Evolutionary conservation across 2,329 filamentous ascomycete genomes (phyloP).

Genomic region (Septoria petroselini): DNA sequence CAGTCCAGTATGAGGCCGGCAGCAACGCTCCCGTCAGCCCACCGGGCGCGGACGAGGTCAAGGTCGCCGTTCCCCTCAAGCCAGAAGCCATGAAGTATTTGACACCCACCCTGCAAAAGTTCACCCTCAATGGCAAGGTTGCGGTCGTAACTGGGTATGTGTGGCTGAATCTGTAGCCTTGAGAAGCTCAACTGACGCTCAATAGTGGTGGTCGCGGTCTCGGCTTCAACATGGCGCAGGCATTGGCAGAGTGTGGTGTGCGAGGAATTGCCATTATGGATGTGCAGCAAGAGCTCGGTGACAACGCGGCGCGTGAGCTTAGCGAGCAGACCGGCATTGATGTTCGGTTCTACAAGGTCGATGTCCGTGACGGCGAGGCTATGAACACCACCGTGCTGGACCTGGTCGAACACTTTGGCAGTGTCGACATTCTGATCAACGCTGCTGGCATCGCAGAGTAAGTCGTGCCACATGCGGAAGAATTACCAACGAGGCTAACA

Average conservation of each 20-base stretch:
- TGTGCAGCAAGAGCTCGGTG: constrained; percentile 71
- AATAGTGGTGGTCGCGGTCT: constrained; percentile 69
- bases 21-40: constrained; percentile 34
- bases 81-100: constrained; percentile 49
- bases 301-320: constrained; percentile 65
- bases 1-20: constrained; percentile 29
- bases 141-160: constrained; percentile 68
- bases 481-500: constrained; percentile 9
- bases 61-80: constrained; percentile 35
- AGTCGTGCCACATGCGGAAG: constrained; percentile 28
- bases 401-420: constrained; percentile 64
- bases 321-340: constrained; percentile 70
- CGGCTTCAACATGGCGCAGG: constrained; percentile 75
- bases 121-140: constrained; percentile 61
- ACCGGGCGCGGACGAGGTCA: constrained; percentile 35
- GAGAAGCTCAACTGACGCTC: constrained; percentile 35
- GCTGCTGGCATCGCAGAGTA: constrained; percentile 74
- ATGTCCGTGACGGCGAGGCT: constrained; percentile 68
- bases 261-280: constrained; percentile 73
- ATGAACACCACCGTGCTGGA: constrained; percentile 67
- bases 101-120: constrained; percentile 64
- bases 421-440: constrained; percentile 73
- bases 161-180: too few species aligned
- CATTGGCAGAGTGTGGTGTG: constrained; percentile 71
- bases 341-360: constrained; percentile 74